Percentiles rank a stretch among this genome's conserved stretches.
phyloP scores from a whole-genome alignment of 495 filamentous ascomycete genomes.

The Penicillium odoratum region DNA sequence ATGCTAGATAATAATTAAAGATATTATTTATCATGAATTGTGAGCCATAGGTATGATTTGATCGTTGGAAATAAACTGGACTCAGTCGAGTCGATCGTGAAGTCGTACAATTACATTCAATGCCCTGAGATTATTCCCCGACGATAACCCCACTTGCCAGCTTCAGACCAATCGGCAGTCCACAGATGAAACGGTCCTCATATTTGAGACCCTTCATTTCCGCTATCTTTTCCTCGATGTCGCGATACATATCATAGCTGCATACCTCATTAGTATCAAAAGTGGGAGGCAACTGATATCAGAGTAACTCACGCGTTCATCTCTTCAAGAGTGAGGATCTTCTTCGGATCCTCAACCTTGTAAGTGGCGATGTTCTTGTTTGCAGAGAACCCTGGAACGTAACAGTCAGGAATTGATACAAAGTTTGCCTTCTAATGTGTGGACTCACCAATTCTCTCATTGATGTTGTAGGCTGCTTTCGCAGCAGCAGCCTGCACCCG shows the following conservation, averaged over 20 bases:
- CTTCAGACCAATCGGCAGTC: slow-evolving; percentile 41
- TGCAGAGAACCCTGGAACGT: slow-evolving; percentile 41
- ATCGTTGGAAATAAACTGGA: too few relatives aligned
- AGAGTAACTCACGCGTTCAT: slow-evolving; percentile 47
- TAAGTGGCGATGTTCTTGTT: slow-evolving; percentile 45
- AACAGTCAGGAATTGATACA: slow-evolving; percentile 2
- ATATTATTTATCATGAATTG: too few relatives aligned
- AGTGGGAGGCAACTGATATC: not conserved
- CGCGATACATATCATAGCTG: slow-evolving; percentile 51
- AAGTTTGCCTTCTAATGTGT: not conserved
- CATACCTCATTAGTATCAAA: slow-evolving; percentile 8
- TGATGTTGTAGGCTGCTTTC: slow-evolving; percentile 50
- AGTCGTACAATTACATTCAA: too few relatives aligned
- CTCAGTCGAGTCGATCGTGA: too few relatives aligned
- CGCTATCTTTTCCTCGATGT: slow-evolving; percentile 43
- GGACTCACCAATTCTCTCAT: slow-evolving; percentile 48
- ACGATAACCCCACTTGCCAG: slow-evolving; percentile 33
- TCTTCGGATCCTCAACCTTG: slow-evolving; percentile 46
- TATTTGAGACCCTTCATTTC: slow-evolving; percentile 23
- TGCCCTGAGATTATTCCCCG: too few relatives aligned
- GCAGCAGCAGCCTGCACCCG: slow-evolving; percentile 46
- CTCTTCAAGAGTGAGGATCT: slow-evolving; percentile 53
- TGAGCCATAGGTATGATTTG: too few relatives aligned
- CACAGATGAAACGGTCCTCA: slow-evolving; percentile 30
- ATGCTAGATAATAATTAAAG: too few relatives aligned